A percentile compares a stretch with the other conserved stretches of the same genome.
Conservation (phyloP, 2,329 filamentous ascomycete genomes). For the Colletotrichum plurivorum region DNA sequence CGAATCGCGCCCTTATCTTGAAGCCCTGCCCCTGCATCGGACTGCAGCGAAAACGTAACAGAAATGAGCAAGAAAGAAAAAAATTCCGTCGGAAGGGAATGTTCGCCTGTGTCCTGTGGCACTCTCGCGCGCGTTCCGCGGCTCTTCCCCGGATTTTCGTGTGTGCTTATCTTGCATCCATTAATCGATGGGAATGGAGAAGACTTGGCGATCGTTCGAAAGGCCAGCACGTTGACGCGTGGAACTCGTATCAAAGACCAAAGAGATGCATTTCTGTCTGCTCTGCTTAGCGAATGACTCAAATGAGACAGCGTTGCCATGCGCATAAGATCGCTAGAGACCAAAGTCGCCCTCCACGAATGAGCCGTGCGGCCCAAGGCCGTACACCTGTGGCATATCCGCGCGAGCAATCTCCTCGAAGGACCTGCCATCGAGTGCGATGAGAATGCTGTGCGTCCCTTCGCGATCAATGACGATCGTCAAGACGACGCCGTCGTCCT, state of each 20-base stretch:
- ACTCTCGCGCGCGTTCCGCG: neutral
- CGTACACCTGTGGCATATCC: conserved; percentile 40
- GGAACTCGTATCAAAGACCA: no score
- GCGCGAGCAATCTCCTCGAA: conserved; percentile 41
- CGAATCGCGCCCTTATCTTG: conserved; percentile 10
- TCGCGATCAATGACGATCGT: conserved; percentile 39
- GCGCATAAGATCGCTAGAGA: neutral
- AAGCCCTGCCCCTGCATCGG: conserved; percentile 14
- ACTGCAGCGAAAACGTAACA: conserved; percentile 10
- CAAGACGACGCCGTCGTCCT: conserved; percentile 41
- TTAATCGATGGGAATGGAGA: no score
- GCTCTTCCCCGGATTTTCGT: no score
- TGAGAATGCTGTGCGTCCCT: conserved; percentile 40
- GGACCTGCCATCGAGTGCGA: conserved; percentile 40
- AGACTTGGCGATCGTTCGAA: no score
- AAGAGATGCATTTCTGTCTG: neutral
- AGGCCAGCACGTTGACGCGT: no score
- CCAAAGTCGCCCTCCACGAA: conserved; percentile 36
- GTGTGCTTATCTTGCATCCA: no score
- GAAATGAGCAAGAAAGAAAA: conserved; percentile 6
- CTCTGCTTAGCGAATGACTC: neutral
- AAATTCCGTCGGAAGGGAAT: neutral
- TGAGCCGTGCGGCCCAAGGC: conserved; percentile 32
- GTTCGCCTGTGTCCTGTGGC: neutral
- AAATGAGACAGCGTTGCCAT: neutral